phyloP scores from a whole-genome alignment of 176 grass and related monocot species.

The Tillandsia fasciculata region DNA sequence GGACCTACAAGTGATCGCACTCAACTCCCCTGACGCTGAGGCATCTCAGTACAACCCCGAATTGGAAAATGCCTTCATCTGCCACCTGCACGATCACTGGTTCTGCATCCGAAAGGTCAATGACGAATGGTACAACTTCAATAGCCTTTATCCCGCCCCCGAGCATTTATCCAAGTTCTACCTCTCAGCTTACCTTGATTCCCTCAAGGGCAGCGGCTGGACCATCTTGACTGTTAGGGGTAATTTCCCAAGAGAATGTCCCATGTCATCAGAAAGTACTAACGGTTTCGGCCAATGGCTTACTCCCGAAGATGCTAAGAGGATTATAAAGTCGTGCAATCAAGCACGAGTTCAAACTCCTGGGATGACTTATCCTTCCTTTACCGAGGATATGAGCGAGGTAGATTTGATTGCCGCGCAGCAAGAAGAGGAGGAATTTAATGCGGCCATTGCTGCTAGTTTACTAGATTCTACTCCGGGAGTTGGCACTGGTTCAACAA shows the following conservation, averaged over 20 bases:
- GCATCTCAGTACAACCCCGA: constrained; percentile 67
- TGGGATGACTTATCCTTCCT: constrained; percentile 12
- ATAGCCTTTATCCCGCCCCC: constrained; percentile 90
- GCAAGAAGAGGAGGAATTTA: constrained; percentile 77
- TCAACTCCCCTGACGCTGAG: constrained; percentile 57
- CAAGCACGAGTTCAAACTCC: constrained; percentile 32
- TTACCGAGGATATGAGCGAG: constrained; percentile 34
- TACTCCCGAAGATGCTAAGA: constrained; percentile 65
- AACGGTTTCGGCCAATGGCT: constrained; percentile 88
- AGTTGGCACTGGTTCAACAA: neutral
- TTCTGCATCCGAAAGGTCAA: constrained; percentile 97
- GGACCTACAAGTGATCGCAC: constrained; percentile 82
- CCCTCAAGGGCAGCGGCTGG: constrained; percentile 89
- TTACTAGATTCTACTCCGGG: constrained; percentile 40
- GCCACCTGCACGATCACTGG: constrained; percentile 89
- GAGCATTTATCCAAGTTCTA: constrained; percentile 96
- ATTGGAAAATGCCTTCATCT: constrained; percentile 86
- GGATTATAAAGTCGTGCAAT: constrained; percentile 64
- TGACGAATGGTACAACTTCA: constrained; percentile 93
- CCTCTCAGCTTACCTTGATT: constrained; percentile 72
- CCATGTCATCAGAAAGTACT: constrained; percentile 49
- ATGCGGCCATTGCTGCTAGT: constrained; percentile 89
- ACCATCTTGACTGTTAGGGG: constrained; percentile 83
- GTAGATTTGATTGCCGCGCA: constrained; percentile 52
- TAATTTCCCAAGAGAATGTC: constrained; percentile 84